Base-by-base conservation (phyloP, 1,139 yeast genomes). In the Martiniozyma asiatica region DNA sequence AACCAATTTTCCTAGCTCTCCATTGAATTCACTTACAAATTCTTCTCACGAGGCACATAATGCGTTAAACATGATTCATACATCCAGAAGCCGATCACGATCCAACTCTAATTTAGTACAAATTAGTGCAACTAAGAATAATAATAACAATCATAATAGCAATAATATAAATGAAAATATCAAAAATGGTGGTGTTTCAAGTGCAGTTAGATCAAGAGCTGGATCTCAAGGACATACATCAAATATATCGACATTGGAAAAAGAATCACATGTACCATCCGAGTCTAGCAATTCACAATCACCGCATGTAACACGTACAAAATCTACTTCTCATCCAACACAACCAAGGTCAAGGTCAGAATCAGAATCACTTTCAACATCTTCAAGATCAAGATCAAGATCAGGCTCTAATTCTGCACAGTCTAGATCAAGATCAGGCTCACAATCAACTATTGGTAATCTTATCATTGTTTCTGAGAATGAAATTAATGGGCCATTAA, bases 1-100 rank as follows among this genome's bases (percentile, higher is more conserved):
- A 6, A 26, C 21, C 15, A 33, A 28, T 25, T 28, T 37, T 34
- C 29, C 51, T 39, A 15, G 39, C 4, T 47, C 51, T 31, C 52
- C 53, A n/a, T 34, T 48, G 17, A 48, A 48, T 28, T 50, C 54
- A 8, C 29, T 49, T 22, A 40, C 42, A 20, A 34, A 32, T 19
- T 19, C 34, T 11, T 38, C 46, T 9, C 19, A 35, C 13, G 42
- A 37, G 8, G 38, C 36, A 3, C 39, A 39, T n/a, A 32, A 35
- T 24, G 35, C 40, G 8, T 20, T 42, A 15, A 38, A 42, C 27
- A 27, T 30, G 5, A 31, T 34, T 20, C 27, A 28, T 13, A 31
- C 31, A 2, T 35, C 27, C 21, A 36, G 47, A 23, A 40, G 43
- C 14, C 33, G 48, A n/a, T 44, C 48, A 0, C 38, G 37, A 11